These are phyloP conservation scores for Spiraea crenata DNA, from an alignment of 331 rosid genomes.

Conservation along the genomic window DNA sequence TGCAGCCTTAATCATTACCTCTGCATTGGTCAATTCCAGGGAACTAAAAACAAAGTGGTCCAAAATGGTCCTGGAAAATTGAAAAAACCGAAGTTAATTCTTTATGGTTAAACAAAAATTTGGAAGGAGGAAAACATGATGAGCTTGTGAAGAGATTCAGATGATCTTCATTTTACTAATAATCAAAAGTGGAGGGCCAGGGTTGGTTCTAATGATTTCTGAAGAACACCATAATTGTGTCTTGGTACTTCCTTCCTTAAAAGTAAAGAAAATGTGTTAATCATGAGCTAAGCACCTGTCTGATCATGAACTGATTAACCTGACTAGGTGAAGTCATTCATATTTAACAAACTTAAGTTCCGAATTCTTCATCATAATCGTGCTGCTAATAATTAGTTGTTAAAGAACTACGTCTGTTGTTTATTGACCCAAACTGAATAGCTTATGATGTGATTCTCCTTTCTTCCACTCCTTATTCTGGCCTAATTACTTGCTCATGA, in stretches of 20 bases:
- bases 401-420: background rate
- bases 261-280: slow-evolving; percentile 18
- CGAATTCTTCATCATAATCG: slow-evolving; percentile 7
- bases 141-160: slow-evolving; percentile 11
- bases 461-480: background rate
- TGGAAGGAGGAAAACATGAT: background rate
- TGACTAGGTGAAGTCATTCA: slow-evolving; percentile 8
- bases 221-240: slow-evolving; percentile 40
- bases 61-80: slow-evolving; percentile 1
- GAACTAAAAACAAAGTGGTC: background rate
- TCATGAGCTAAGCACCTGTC: slow-evolving; percentile 35
- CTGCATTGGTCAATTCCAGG: background rate
- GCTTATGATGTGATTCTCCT: slow-evolving; percentile 2
- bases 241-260: slow-evolving; percentile 34
- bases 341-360: slow-evolving; percentile 13
- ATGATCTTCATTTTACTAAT: background rate
- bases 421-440: background rate
- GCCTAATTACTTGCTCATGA: background rate
- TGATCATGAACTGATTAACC: slow-evolving; percentile 17
- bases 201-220: slow-evolving; percentile 32
- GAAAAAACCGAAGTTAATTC: slow-evolving; percentile 3
- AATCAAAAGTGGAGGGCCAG: slow-evolving; percentile 12
- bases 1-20: slow-evolving; percentile 18
- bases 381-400: background rate
- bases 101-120: background rate